phyloP scores from a whole-genome alignment of 2,329 filamentous ascomycete species.

The Alternaria brassicae region DNA sequence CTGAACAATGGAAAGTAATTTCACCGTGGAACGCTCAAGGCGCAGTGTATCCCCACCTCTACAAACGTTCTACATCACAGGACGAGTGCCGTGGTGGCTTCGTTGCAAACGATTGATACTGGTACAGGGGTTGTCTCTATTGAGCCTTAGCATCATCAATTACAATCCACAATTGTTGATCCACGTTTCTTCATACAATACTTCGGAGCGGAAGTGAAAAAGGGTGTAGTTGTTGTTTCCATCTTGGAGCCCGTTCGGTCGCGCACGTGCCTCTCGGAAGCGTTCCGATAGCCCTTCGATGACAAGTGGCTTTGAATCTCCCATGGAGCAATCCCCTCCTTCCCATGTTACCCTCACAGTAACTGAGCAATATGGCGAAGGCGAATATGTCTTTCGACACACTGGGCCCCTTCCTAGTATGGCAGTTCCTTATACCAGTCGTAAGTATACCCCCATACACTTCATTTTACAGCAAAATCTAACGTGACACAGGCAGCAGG shows the following conservation, averaged over 20 bases:
- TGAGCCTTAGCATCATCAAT: not conserved
- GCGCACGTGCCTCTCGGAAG: slow-evolving; percentile 18
- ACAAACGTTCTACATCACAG: no score
- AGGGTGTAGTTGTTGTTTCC: not conserved
- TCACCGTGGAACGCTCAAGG: no score
- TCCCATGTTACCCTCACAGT: not conserved
- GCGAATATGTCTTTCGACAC: slow-evolving; percentile 41
- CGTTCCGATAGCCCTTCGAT: slow-evolving; percentile 10
- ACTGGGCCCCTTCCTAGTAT: slow-evolving; percentile 41
- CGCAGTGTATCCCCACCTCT: no score
- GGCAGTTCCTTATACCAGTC: slow-evolving; percentile 47
- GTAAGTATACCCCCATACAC: slow-evolving; percentile 17
- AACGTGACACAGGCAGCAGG: slow-evolving; percentile 38
- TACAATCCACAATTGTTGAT: not conserved
- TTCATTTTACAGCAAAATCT: slow-evolving; percentile 10
- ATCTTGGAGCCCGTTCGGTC: not conserved
- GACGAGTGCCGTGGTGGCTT: not conserved
- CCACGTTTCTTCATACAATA: no score
- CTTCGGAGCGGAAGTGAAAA: no score
- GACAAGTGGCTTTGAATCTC: slow-evolving; percentile 17
- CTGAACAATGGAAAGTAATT: no score
- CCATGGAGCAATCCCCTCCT: not conserved
- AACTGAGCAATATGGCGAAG: slow-evolving; percentile 28
- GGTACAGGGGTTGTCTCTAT: not conserved
- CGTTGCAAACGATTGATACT: not conserved